phyloP scores from a whole-genome alignment of 2,329 filamentous ascomycete genomes.

The Diplodia corticola region DNA sequence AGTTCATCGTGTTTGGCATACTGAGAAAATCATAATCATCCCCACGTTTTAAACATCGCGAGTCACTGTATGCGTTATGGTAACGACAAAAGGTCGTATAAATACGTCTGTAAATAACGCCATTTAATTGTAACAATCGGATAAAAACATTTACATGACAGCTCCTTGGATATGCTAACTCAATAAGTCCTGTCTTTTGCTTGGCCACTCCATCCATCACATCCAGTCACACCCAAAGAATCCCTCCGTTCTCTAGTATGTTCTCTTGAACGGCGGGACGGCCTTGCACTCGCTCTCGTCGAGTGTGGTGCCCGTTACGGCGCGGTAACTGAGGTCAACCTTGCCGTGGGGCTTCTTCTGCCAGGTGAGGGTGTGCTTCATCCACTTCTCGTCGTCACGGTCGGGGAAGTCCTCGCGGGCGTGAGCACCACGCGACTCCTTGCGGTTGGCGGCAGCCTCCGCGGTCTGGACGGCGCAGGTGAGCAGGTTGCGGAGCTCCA shows the following conservation, averaged over 20 bases:
- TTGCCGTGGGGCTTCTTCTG: slow-evolving; percentile 90
- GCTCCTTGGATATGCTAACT: background rate
- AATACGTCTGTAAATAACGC: background rate
- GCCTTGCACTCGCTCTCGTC: slow-evolving; percentile 96
- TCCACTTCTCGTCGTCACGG: slow-evolving; percentile 94
- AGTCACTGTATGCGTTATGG: background rate
- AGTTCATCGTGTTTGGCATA: background rate
- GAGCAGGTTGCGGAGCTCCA: slow-evolving; percentile 84
- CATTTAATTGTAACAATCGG: slow-evolving; percentile 6
- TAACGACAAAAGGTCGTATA: background rate
- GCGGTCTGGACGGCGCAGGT: slow-evolving; percentile 98
- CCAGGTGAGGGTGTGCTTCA: slow-evolving; percentile 98
- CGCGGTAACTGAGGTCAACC: slow-evolving; percentile 82
- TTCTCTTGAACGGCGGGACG: slow-evolving; percentile 94
- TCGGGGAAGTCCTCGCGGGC: slow-evolving; percentile 96
- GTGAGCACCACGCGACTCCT: slow-evolving; percentile 96
- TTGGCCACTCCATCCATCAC: background rate
- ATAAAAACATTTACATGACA: slow-evolving; percentile 9
- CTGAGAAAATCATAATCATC: background rate
- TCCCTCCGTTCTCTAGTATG: slow-evolving; percentile 61
- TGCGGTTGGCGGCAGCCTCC: slow-evolving; percentile 83
- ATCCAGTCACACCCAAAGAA: background rate
- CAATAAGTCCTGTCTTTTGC: background rate
- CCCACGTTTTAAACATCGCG: background rate
- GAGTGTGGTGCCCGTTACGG: slow-evolving; percentile 77